These are phyloP conservation scores for Vairimorpha ceranae DNA, from an alignment of 371 early-diverging fungal species.

Conservation along the genomic window DNA sequence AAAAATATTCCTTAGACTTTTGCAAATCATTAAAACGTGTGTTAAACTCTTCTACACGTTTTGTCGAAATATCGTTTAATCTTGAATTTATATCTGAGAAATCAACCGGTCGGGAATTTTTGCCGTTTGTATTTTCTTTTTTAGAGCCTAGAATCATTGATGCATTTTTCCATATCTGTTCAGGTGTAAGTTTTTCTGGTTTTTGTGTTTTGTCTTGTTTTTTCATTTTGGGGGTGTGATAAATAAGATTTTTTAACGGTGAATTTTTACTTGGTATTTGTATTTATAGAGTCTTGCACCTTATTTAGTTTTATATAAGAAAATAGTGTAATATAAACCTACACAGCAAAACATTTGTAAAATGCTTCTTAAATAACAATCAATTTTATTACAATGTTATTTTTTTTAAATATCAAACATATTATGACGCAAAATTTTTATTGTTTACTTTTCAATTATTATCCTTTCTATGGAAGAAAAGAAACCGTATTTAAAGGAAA, in stretches of 20 bases:
- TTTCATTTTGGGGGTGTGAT: background rate
- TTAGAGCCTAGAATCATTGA: slow-evolving; percentile 33
- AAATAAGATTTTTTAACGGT: no score
- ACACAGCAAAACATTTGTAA: no score
- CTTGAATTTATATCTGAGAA: slow-evolving; percentile 18
- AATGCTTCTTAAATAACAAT: no score
- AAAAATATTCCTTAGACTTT: slow-evolving; percentile 9
- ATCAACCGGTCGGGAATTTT: slow-evolving; percentile 1
- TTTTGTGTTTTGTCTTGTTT: background rate
- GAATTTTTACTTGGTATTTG: no score
- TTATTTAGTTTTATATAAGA: no score
- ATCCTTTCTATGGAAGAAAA: slow-evolving; percentile 1
- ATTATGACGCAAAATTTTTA: no score
- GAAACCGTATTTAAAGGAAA: slow-evolving; percentile 59
- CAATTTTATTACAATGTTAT: no score
- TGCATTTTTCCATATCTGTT: slow-evolving; percentile 50
- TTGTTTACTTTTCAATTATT: no score
- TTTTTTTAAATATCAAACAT: no score
- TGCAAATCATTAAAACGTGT: background rate
- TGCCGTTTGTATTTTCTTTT: slow-evolving; percentile 7
- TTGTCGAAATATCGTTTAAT: slow-evolving; percentile 25
- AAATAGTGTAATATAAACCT: no score
- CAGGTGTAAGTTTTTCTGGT: slow-evolving; percentile 35
- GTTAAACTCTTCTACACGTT: background rate
- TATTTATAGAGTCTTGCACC: no score